These are phyloP conservation scores for Penicillium mononematosum DNA, from an alignment of 495 filamentous ascomycete species.

Conservation along the genomic window DNA sequence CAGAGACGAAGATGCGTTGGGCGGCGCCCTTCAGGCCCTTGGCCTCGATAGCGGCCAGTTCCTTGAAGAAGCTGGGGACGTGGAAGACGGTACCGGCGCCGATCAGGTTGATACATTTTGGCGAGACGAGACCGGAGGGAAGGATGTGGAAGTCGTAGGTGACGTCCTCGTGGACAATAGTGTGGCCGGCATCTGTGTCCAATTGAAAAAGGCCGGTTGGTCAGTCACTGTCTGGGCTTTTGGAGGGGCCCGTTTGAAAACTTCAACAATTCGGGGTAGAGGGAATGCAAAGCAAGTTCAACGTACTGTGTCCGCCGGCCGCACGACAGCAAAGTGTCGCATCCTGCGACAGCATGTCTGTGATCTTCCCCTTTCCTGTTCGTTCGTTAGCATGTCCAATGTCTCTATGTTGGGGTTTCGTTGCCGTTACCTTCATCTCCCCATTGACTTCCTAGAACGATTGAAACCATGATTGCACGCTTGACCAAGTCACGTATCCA, in stretches of 20 bases:
- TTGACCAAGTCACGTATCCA: neutral
- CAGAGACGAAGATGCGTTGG: conserved; percentile 72
- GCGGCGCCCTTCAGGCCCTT: conserved; percentile 68
- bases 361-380: conserved; percentile 67
- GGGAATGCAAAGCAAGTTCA: neutral
- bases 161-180: conserved; percentile 59
- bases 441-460: conserved; percentile 63
- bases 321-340: conserved; percentile 60
- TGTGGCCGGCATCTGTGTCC: conserved; percentile 50
- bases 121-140: conserved; percentile 73
- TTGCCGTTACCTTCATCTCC: conserved; percentile 61
- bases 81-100: conserved; percentile 84
- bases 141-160: conserved; percentile 74
- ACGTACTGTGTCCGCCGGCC: conserved; percentile 66
- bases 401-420: neutral
- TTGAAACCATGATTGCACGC: conserved; percentile 51
- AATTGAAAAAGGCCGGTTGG: conserved; percentile 7
- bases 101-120: conserved; percentile 75
- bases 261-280: neutral
- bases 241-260: conserved; percentile 13
- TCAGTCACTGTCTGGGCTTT: conserved; percentile 12
- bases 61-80: conserved; percentile 83
- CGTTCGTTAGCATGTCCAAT: conserved; percentile 8
- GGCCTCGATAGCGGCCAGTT: conserved; percentile 65
- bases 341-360: conserved; percentile 61